Conservation (phyloP, 345 rosid species). For the Geranium brycei region DNA sequence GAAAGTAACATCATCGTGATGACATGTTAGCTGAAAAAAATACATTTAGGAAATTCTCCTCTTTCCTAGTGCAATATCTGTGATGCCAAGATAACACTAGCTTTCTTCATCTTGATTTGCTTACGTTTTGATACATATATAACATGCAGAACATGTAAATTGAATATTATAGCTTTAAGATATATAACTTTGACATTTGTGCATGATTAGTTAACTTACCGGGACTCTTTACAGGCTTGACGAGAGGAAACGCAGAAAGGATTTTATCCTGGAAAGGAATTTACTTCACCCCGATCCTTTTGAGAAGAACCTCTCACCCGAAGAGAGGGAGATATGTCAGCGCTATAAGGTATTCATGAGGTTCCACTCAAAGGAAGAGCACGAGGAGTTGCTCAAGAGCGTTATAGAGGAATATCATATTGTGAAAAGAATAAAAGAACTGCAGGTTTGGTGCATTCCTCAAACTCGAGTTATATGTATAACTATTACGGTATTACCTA, state of each 20-base stretch:
- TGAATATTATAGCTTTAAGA: not conserved
- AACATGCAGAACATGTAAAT: no score
- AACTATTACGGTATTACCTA: not conserved
- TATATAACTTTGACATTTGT: not conserved
- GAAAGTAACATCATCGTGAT: no score
- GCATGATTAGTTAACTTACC: not conserved
- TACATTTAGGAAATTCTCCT: no score
- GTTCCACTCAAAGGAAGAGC: slow-evolving; percentile 82
- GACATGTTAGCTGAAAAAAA: no score
- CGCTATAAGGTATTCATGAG: slow-evolving; percentile 67
- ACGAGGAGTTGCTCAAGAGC: slow-evolving; percentile 51
- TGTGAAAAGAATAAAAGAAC: slow-evolving; percentile 64
- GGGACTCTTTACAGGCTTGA: slow-evolving; percentile 54
- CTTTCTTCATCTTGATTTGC: no score
- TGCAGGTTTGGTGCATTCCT: slow-evolving; percentile 50
- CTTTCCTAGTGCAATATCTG: no score
- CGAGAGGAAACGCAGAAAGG: slow-evolving; percentile 92
- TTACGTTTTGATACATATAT: no score
- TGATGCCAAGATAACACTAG: no score
- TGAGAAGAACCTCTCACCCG: slow-evolving; percentile 56
- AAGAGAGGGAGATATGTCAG: slow-evolving; percentile 55
- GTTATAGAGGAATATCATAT: slow-evolving; percentile 59
- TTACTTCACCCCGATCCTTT: slow-evolving; percentile 57
- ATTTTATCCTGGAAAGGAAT: slow-evolving; percentile 77
- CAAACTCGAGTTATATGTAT: not conserved